Evolutionary conservation across 2,329 filamentous ascomycete species (phyloP).

Genomic region (Pseudogymnoascus destructans): DNA sequence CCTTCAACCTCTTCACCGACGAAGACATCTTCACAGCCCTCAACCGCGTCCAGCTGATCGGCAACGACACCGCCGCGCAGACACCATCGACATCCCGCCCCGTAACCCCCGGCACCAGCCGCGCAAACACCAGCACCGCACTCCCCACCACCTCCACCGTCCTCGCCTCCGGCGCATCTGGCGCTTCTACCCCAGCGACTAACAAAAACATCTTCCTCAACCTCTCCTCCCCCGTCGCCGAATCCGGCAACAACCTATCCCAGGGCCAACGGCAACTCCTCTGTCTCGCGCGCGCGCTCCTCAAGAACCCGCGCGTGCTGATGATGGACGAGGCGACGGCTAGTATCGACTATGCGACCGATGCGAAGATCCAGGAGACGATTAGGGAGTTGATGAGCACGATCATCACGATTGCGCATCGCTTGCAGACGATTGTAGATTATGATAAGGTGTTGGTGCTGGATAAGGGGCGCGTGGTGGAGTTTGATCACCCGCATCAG

Average conservation of each 20-base stretch:
- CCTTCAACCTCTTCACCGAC: constrained; percentile 78
- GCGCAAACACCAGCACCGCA: constrained; percentile 13
- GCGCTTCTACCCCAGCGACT: constrained; percentile 34
- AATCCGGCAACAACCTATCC: constrained; percentile 87
- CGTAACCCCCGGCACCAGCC: constrained; percentile 13
- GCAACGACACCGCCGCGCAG: constrained; percentile 25
- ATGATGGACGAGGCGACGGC: constrained; percentile 99
- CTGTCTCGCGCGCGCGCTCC: constrained; percentile 81
- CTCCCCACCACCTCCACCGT: constrained; percentile 23
- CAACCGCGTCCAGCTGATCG: constrained; percentile 78
- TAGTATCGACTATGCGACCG: constrained; percentile 92
- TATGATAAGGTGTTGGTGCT: constrained; percentile 96
- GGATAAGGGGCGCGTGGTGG: constrained; percentile 75
- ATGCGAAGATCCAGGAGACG: constrained; percentile 90
- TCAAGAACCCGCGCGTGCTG: constrained; percentile 84
- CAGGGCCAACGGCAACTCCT: constrained; percentile 92
- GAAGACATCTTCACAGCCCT: constrained; percentile 81
- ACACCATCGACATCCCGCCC: constrained; percentile 24
- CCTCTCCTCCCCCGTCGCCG: constrained; percentile 67
- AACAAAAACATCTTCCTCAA: constrained; percentile 96
- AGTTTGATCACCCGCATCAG: constrained; percentile 83
- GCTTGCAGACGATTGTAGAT: constrained; percentile 91
- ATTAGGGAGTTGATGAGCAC: constrained; percentile 88
- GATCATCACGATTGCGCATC: constrained; percentile 91
- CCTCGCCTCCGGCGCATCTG: constrained; percentile 21